A percentile compares a stretch with the other conserved stretches of the same genome.
phyloP scores from a whole-genome alignment of 73 alveolate genomes.

The Urostyla sp. region DNA sequence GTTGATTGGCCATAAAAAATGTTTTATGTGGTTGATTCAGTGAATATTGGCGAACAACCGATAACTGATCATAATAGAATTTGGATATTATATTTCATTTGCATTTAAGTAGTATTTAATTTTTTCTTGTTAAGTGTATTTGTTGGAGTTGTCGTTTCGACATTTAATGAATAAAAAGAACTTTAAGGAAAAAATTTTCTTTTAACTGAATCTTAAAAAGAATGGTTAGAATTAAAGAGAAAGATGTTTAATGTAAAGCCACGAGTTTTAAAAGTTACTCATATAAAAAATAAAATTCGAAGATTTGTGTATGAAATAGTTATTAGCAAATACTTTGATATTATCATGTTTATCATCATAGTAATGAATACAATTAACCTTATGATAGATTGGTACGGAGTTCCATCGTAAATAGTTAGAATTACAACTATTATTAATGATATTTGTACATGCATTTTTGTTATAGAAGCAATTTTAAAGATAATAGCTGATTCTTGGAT shows the following conservation, averaged over 20 bases:
- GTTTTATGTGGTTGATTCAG: conserved; percentile 63
- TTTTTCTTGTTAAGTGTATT: conserved; percentile 66
- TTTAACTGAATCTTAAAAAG: conserved; percentile 39
- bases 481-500: conserved; percentile 34
- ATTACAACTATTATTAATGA: conserved; percentile 1
- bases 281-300: background rate
- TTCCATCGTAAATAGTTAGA: background rate
- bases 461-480: conserved; percentile 49
- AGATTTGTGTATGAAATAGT: background rate
- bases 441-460: conserved; percentile 30
- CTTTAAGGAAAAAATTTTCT: conserved; percentile 58
- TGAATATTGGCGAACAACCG: conserved; percentile 64
- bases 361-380: conserved; percentile 16
- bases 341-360: conserved; percentile 4
- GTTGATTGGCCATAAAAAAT: conserved; percentile 75
- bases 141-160: conserved; percentile 72
- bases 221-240: conserved; percentile 65
- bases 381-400: conserved; percentile 28
- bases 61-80: conserved; percentile 11
- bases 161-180: conserved; percentile 65
- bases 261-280: background rate
- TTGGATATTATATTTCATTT: conserved; percentile 62
- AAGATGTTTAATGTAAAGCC: conserved; percentile 1
- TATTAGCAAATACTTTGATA: conserved; percentile 15
- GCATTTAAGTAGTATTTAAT: conserved; percentile 64